phyloP scores from a whole-genome alignment of 2,329 filamentous ascomycete species.

The Salinomyces thailandicus region DNA sequence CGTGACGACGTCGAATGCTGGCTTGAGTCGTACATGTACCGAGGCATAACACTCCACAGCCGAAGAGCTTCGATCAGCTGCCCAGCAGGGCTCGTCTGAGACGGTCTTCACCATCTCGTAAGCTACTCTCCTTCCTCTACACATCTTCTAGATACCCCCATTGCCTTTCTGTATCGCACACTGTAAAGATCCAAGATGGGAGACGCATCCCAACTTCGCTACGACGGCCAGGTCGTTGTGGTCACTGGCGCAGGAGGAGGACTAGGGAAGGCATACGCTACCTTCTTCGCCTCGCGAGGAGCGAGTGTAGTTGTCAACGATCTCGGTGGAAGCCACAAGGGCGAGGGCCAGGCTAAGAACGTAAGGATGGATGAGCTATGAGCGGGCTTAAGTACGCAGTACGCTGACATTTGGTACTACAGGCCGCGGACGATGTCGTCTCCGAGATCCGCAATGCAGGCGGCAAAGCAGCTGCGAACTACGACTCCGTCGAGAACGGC shows the following conservation, averaged over 20 bases:
- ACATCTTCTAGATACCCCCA: no score
- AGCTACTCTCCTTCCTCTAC: no score
- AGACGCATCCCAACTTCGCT: constrained; percentile 52
- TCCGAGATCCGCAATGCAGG: constrained; percentile 75
- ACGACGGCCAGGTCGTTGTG: constrained; percentile 80
- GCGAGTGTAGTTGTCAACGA: constrained; percentile 96
- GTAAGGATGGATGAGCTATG: constrained; percentile 40
- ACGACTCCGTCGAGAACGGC: constrained; percentile 86
- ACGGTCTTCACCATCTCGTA: no score
- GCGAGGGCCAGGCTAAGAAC: constrained; percentile 78
- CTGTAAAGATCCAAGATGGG: background rate
- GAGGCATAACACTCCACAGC: no score
- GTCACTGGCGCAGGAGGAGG: constrained; percentile 80
- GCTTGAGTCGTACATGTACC: no score
- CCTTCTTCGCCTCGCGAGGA: constrained; percentile 84
- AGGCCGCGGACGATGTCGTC: constrained; percentile 77
- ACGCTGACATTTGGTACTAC: constrained; percentile 1
- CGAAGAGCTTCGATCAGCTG: no score
- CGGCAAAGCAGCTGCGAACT: constrained; percentile 95
- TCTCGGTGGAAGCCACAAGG: constrained; percentile 83
- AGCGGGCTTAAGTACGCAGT: no score
- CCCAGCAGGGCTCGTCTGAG: no score
- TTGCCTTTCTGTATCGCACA: no score
- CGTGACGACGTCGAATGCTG: no score
- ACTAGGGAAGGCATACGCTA: constrained; percentile 69